Conservation (phyloP, 176 grass and related monocot species). For the Oryza rufipogon region DNA sequence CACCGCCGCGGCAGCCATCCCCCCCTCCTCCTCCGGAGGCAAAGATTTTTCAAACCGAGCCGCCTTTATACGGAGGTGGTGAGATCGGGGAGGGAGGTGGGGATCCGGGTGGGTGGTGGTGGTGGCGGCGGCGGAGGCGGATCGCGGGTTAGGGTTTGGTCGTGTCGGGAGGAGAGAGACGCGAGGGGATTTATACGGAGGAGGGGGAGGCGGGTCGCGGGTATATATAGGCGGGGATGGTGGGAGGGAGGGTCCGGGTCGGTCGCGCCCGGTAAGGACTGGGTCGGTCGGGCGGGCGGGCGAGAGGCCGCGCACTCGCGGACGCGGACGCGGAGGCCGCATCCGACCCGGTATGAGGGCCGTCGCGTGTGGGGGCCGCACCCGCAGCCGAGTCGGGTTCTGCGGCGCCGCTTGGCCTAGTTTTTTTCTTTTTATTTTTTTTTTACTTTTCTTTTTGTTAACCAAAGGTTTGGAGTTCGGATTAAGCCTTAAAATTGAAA, state of each 20-base stretch:
- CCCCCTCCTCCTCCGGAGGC: background rate
- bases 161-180: background rate
- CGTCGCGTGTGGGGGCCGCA: too few species aligned
- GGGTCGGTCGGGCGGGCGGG: background rate
- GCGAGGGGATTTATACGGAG: slow-evolving; percentile 26
- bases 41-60: slow-evolving; percentile 29
- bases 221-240: slow-evolving; percentile 24
- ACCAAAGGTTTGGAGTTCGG: too few species aligned
- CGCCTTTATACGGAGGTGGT: slow-evolving; percentile 28
- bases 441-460: too few species aligned
- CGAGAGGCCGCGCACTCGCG: background rate
- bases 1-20: slow-evolving; percentile 35
- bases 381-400: too few species aligned
- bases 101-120: background rate
- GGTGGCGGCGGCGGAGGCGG: slow-evolving; percentile 27
- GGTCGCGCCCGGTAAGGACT: slow-evolving; percentile 24
- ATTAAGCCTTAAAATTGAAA: too few species aligned
- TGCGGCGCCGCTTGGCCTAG: too few species aligned
- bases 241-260: background rate
- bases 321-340: background rate
- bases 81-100: background rate
- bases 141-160: slow-evolving; percentile 35
- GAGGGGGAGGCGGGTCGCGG: background rate
- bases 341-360: background rate
- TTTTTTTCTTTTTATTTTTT: too few species aligned